Percentiles rank a stretch among this genome's conserved stretches.
phyloP scores from a whole-genome alignment of 352 stramenopile genomes.

The Phytophthora uliginosa region DNA sequence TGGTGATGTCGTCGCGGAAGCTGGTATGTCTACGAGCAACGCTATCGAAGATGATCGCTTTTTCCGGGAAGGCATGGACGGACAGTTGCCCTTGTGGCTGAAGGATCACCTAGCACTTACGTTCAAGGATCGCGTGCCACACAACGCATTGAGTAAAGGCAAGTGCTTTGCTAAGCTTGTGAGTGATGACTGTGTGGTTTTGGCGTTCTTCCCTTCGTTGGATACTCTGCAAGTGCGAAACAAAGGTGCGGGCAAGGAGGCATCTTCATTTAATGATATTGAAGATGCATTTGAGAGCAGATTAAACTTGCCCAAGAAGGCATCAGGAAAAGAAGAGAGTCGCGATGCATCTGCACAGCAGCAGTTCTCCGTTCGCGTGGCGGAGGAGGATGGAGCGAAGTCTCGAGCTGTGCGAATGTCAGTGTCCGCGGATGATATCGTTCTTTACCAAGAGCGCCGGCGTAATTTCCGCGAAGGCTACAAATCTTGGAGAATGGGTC shows the following conservation, averaged over 20 bases:
- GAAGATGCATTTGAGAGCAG: constrained; percentile 15
- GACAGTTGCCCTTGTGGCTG: constrained; percentile 82
- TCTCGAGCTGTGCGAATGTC: constrained; percentile 61
- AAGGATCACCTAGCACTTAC: constrained; percentile 56
- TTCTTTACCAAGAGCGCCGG: constrained; percentile 84
- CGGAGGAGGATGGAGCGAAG: constrained; percentile 37
- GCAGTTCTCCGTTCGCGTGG: constrained; percentile 41
- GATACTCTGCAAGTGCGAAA: constrained; percentile 59
- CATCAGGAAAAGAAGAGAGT: constrained; percentile 21
- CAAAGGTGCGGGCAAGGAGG: constrained; percentile 39
- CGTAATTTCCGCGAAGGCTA: constrained; percentile 87
- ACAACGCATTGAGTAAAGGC: constrained; percentile 66
- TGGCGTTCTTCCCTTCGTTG: constrained; percentile 84
- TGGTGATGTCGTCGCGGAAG: constrained; percentile 44
- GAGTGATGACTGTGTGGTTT: constrained; percentile 71
- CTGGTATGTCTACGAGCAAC: constrained; percentile 17
- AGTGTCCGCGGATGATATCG: constrained; percentile 86
- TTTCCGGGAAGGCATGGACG: constrained; percentile 54
- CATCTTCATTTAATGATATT: constrained; percentile 11
- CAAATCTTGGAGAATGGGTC: constrained; percentile 88
- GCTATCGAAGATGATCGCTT: constrained; percentile 50
- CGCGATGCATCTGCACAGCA: constrained; percentile 29
- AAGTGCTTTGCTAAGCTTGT: constrained; percentile 91
- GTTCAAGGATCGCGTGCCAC: constrained; percentile 48
- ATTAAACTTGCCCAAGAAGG: constrained; percentile 11